These are phyloP conservation scores for Orychophragmus violaceus DNA, from an alignment of 345 rosid species.

Conservation along the genomic window DNA sequence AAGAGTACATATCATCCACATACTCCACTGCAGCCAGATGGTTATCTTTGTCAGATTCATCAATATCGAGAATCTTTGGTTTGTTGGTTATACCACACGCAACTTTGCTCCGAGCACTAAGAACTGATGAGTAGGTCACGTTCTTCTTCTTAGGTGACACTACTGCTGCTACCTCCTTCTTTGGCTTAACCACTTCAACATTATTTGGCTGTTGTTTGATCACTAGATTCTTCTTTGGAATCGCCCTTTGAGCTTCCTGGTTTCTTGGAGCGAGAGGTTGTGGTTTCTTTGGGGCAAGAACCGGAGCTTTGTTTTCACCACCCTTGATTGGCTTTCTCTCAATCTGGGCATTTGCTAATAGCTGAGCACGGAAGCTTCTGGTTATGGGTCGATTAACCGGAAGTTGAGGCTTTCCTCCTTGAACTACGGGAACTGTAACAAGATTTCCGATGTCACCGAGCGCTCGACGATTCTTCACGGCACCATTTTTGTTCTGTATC, in stretches of 20 bases:
- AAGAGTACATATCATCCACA: slow-evolving; percentile 81
- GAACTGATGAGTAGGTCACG: slow-evolving; percentile 56
- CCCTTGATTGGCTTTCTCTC: slow-evolving; percentile 22
- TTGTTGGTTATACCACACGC: slow-evolving; percentile 55
- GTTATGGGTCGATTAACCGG: slow-evolving; percentile 26
- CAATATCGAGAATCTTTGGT: slow-evolving; percentile 49
- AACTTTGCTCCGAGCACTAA: slow-evolving; percentile 87
- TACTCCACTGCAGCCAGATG: slow-evolving; percentile 77
- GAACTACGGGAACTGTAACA: slow-evolving; percentile 39
- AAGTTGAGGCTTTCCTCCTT: slow-evolving; percentile 44
- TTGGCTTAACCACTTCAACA: neutral
- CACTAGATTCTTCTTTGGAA: slow-evolving; percentile 17
- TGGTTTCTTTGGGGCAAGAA: slow-evolving; percentile 9
- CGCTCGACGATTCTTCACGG: slow-evolving; percentile 63
- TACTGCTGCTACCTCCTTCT: slow-evolving; percentile 7
- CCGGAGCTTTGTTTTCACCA: slow-evolving; percentile 11
- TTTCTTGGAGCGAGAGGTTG: slow-evolving; percentile 21
- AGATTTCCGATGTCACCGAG: slow-evolving; percentile 90
- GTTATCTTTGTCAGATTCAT: slow-evolving; percentile 53
- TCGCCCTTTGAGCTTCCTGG: slow-evolving; percentile 9
- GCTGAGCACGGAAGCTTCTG: slow-evolving; percentile 31
- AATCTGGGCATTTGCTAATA: slow-evolving; percentile 20
- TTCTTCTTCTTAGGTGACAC: slow-evolving; percentile 40
- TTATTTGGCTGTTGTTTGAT: slow-evolving; percentile 18
- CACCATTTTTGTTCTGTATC: slow-evolving; percentile 57